A percentile compares a stretch with the other conserved stretches of the same genome.
Evolutionary conservation across 192 early-diverging fungal species (phyloP).

Genomic region (Funneliformis mosseae): DNA sequence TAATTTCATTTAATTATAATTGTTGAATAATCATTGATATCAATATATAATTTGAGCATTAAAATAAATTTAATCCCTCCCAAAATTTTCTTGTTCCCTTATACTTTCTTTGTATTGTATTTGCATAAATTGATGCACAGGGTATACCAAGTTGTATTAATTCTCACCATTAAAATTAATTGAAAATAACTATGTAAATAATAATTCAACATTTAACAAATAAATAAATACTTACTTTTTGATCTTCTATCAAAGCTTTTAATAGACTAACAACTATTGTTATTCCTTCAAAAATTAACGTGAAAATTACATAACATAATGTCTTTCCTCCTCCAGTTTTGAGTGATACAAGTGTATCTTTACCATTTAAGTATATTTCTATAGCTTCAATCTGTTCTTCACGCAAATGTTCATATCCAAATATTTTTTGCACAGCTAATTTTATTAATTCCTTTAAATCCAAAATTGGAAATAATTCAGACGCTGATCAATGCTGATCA

Average conservation of each 20-base stretch:
- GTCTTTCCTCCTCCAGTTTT: conserved; percentile 4
- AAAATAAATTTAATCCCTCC: too few species aligned
- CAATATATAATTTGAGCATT: too few species aligned
- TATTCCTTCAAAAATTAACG: not conserved
- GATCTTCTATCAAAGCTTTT: conserved; percentile 11
- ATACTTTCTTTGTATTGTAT: not conserved
- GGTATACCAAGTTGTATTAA: not conserved
- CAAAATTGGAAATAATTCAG: not conserved
- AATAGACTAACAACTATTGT: conserved; percentile 8
- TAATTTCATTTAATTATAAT: too few species aligned
- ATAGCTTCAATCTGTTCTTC: not conserved
- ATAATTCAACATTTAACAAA: not conserved
- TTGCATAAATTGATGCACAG: not conserved
- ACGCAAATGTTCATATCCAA: not conserved
- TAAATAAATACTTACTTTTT: conserved; percentile 3
- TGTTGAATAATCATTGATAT: too few species aligned
- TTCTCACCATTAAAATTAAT: not conserved
- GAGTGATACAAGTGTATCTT: conserved; percentile 14
- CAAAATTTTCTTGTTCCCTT: not conserved
- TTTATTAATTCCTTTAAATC: not conserved
- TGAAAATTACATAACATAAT: not conserved
- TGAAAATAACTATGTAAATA: not conserved
- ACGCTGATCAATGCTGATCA: not conserved
- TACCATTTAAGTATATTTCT: not conserved
- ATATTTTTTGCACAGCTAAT: not conserved